These are phyloP conservation scores for Aspergillus haitiensis DNA, from an alignment of 495 filamentous ascomycete genomes.

Conservation along the genomic window DNA sequence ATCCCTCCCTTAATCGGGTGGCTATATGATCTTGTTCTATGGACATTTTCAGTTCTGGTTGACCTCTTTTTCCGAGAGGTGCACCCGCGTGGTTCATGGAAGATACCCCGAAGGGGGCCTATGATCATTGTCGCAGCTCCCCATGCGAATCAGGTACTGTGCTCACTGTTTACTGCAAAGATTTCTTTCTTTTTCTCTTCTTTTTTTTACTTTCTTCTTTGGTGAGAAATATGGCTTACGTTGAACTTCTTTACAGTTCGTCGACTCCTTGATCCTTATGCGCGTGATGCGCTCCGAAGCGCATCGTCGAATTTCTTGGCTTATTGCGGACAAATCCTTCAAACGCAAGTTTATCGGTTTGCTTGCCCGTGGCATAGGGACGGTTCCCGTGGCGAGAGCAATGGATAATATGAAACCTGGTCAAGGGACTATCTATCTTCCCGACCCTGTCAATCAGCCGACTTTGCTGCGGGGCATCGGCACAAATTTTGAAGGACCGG, in stretches of 20 bases:
- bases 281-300: constrained; percentile 82
- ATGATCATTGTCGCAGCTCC: constrained; percentile 97
- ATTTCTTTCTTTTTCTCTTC: neutral
- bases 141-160: constrained; percentile 89
- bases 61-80: constrained; percentile 98
- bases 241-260: constrained; percentile 58
- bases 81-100: constrained; percentile 91
- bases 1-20: constrained; percentile 55
- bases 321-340: constrained; percentile 95
- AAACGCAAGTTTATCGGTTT: constrained; percentile 81
- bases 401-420: constrained; percentile 84
- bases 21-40: constrained; percentile 81
- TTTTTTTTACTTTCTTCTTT: neutral
- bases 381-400: constrained; percentile 84
- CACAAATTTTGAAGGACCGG: constrained; percentile 77
- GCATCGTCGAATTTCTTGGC: constrained; percentile 82
- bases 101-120: constrained; percentile 80
- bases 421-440: constrained; percentile 82
- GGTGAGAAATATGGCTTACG: neutral
- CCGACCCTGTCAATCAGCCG: constrained; percentile 80
- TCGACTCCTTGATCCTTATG: constrained; percentile 92
- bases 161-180: neutral
- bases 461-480: constrained; percentile 79
- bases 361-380: constrained; percentile 73
- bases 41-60: constrained; percentile 78